Evolutionary conservation across 108 stramenopile species (phyloP).

Genomic region (Nannochloropsis granulata): DNA sequence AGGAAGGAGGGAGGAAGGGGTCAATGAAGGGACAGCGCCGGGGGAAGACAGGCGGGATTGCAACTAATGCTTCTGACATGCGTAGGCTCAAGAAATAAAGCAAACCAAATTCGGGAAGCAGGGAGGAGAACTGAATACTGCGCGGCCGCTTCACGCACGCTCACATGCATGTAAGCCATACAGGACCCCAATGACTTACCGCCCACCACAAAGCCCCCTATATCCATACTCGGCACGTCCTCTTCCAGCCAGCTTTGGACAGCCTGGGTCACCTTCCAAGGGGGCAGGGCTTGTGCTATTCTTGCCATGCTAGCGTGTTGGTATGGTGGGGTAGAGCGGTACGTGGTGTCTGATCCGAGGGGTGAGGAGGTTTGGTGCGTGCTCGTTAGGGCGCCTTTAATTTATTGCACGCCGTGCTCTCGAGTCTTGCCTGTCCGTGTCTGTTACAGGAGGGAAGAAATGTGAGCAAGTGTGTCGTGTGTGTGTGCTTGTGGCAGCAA

Average conservation of each 20-base stretch:
- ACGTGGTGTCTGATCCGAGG: background rate
- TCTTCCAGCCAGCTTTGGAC: slow-evolving; percentile 62
- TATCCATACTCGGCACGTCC: slow-evolving; percentile 87
- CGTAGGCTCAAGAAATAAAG: background rate
- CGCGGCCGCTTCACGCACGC: no score
- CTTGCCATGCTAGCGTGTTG: background rate
- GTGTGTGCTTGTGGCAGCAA: no score
- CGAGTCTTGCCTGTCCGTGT: no score
- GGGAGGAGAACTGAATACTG: no score
- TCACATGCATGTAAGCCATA: no score
- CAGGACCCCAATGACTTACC: background rate
- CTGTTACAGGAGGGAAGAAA: no score
- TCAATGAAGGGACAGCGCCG: background rate
- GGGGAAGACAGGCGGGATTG: background rate
- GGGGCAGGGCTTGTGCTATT: slow-evolving; percentile 6
- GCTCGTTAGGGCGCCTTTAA: no score
- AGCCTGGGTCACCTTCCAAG: slow-evolving; percentile 14
- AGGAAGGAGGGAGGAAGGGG: background rate
- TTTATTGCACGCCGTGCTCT: no score
- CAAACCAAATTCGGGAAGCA: no score
- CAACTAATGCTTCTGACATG: background rate
- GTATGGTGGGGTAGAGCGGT: background rate
- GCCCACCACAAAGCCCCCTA: slow-evolving; percentile 91
- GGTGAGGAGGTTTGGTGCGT: background rate
- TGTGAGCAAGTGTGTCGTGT: no score